phyloP scores from a whole-genome alignment of 2,329 filamentous ascomycete genomes.

The Diaporthe vaccinii region DNA sequence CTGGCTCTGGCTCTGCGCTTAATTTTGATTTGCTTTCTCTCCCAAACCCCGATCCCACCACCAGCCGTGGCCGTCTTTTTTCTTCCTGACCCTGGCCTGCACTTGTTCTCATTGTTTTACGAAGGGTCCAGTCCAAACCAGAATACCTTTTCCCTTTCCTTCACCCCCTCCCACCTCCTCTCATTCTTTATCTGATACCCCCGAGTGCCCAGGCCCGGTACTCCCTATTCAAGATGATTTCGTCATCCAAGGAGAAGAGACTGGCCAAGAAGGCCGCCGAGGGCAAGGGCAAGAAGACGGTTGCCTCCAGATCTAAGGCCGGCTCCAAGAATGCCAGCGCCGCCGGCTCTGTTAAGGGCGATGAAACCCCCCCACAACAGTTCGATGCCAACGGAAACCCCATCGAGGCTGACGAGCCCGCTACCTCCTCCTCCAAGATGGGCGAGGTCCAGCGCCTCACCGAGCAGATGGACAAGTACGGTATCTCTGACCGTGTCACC shows the following conservation, averaged over 20 bases:
- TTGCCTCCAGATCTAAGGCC: constrained; percentile 74
- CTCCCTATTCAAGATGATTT: constrained; percentile 68
- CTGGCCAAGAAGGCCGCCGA: constrained; percentile 79
- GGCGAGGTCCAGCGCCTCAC: constrained; percentile 88
- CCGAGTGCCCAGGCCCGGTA: constrained; percentile 21
- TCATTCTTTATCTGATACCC: constrained; percentile 4
- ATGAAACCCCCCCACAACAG: constrained; percentile 61
- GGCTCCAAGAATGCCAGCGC: constrained; percentile 75
- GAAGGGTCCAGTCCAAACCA: constrained; percentile 34
- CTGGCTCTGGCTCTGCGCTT: background rate
- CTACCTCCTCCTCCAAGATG: constrained; percentile 79
- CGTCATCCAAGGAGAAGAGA: constrained; percentile 79
- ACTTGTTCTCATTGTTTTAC: constrained; percentile 19
- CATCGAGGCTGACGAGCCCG: constrained; percentile 72
- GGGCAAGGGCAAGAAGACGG: constrained; percentile 84
- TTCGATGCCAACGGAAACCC: constrained; percentile 74
- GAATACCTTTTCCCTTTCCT: background rate
- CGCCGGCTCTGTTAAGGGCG: constrained; percentile 77
- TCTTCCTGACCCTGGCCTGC: constrained; percentile 15
- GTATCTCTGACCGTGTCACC: constrained; percentile 96
- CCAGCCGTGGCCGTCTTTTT: constrained; percentile 25
- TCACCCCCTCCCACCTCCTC: background rate
- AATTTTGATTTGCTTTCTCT: constrained; percentile 30
- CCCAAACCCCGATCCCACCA: constrained; percentile 21
- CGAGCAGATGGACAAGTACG: constrained; percentile 95